Evolutionary conservation across 345 rosid genomes (phyloP).

Genomic region (Gynandropsis gynandra): DNA sequence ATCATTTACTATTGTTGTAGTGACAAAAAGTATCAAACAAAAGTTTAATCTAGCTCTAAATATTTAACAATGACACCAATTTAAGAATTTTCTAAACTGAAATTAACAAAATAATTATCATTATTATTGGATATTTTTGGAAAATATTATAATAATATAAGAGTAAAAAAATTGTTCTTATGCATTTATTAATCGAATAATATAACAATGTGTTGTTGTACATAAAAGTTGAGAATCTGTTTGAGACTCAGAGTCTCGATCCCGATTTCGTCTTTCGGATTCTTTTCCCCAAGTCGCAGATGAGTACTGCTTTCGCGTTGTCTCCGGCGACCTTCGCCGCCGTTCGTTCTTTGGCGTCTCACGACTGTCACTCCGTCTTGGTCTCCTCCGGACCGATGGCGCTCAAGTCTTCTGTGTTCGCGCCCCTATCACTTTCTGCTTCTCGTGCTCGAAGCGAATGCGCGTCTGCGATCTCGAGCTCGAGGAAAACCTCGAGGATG

Average conservation of each 20-base stretch:
- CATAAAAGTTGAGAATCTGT: no score
- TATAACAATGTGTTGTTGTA: not conserved
- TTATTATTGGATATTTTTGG: no score
- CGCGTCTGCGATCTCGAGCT: not conserved
- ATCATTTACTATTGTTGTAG: no score
- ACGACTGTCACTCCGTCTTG: conserved; percentile 9
- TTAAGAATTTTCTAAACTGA: no score
- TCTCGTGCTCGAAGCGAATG: conserved; percentile 13
- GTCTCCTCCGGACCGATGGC: not conserved
- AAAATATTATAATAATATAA: no score
- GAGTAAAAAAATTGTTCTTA: no score
- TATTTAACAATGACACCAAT: no score
- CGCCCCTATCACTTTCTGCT: conserved; percentile 17
- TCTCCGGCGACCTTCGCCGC: conserved; percentile 21
- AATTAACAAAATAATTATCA: no score
- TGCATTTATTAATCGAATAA: not conserved
- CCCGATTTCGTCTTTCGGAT: not conserved
- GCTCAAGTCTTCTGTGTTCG: conserved; percentile 16
- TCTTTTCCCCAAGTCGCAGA: not conserved
- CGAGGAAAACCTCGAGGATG: conserved; percentile 5
- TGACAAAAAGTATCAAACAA: no score
- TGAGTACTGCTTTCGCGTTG: conserved; percentile 19
- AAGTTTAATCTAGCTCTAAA: no score
- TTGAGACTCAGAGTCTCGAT: no score
- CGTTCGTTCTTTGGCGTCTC: conserved; percentile 9